These are phyloP conservation scores for Dentiscutata heterogama DNA, from an alignment of 371 early-diverging fungal genomes.

Conservation along the genomic window DNA sequence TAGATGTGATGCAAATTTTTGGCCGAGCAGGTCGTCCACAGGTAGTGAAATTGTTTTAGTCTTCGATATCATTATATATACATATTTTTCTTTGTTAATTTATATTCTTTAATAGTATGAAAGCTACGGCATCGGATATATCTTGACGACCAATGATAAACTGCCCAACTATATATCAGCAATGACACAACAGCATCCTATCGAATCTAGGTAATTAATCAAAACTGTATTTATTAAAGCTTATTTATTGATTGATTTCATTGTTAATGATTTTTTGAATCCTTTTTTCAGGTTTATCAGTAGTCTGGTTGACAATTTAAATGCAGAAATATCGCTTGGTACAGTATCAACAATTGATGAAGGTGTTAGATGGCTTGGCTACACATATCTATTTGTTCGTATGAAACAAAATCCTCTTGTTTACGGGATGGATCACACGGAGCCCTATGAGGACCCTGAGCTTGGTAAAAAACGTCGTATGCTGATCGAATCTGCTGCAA, in stretches of 20 bases:
- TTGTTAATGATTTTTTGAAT: not conserved
- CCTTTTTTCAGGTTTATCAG: slow-evolving; percentile 71
- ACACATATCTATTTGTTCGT: slow-evolving; percentile 97
- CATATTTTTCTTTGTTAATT: not conserved
- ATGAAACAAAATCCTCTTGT: slow-evolving; percentile 95
- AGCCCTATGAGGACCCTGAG: slow-evolving; percentile 80
- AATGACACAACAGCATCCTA: slow-evolving; percentile 97
- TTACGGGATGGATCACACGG: slow-evolving; percentile 88
- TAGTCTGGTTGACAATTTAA: slow-evolving; percentile 92
- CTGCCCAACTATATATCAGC: slow-evolving; percentile 92
- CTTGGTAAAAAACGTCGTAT: slow-evolving; percentile 81
- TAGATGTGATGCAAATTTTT: slow-evolving; percentile 99
- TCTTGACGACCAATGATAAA: slow-evolving; percentile 93
- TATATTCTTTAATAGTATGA: slow-evolving; percentile 72
- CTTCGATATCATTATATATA: slow-evolving; percentile 48
- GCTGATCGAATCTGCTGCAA: slow-evolving; percentile 80
- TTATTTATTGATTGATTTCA: not conserved
- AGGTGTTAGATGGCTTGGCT: slow-evolving; percentile 96
- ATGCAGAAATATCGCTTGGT: slow-evolving; percentile 97
- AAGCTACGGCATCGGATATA: slow-evolving; percentile 90
- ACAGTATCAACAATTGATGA: slow-evolving; percentile 95
- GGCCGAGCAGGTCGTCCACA: slow-evolving; percentile 99
- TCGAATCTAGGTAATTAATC: slow-evolving; percentile 85
- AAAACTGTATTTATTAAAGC: not conserved
- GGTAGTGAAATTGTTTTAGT: slow-evolving; percentile 49